Evolutionary conservation across 129 eudicot genomes (phyloP).

Genomic region (Flaveria linearis): DNA sequence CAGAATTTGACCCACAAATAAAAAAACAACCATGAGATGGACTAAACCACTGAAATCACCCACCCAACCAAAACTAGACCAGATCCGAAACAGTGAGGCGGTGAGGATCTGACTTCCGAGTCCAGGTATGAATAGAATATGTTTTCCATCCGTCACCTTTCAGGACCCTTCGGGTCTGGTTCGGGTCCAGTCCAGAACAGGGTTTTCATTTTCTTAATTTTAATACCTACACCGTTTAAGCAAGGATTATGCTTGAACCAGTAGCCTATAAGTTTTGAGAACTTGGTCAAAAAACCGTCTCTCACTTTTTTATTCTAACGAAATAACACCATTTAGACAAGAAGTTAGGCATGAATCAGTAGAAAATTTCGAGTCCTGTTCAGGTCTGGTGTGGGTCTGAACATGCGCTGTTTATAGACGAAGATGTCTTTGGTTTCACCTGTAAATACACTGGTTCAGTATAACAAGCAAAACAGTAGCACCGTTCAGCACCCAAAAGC

Average conservation of each 20-base stretch:
- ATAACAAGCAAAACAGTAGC: not conserved
- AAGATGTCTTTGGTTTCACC: constrained; percentile 18
- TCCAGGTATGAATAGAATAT: too few relatives aligned
- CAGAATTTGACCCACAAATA: too few relatives aligned
- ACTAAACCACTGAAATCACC: not conserved
- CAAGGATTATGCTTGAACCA: not conserved
- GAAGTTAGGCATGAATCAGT: not conserved
- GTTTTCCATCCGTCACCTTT: too few relatives aligned
- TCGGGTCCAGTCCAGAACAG: not conserved
- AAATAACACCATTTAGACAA: not conserved
- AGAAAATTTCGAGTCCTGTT: not conserved
- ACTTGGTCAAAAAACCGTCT: not conserved
- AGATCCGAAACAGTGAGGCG: not conserved
- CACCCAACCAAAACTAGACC: not conserved
- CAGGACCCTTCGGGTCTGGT: too few relatives aligned
- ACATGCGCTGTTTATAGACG: not conserved
- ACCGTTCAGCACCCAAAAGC: not conserved
- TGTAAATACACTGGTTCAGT: constrained; percentile 7
- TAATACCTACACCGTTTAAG: not conserved
- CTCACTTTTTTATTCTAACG: not conserved
- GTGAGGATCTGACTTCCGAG: too few relatives aligned
- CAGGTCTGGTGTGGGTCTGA: not conserved
- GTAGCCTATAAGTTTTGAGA: not conserved
- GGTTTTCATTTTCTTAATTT: not conserved
- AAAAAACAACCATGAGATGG: too few relatives aligned